phyloP scores from a whole-genome alignment of 257 asterid genomes.

The Gentiana macrophylla region DNA sequence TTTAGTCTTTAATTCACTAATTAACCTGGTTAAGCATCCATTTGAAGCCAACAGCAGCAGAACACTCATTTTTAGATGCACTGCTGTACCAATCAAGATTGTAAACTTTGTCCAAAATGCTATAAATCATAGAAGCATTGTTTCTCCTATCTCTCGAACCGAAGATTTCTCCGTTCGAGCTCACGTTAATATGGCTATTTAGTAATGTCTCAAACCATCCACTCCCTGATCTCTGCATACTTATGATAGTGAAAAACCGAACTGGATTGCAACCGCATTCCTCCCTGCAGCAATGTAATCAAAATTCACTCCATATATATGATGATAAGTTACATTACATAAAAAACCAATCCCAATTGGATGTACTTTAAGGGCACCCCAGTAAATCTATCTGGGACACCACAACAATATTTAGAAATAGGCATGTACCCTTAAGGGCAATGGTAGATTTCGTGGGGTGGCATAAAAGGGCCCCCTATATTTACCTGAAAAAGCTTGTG shows the following conservation, averaged over 20 bases:
- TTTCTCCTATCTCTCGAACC: constrained; percentile 39
- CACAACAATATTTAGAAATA: no score
- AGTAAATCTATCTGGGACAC: no score
- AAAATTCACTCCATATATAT: background rate
- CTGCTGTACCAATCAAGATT: constrained; percentile 59
- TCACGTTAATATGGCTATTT: constrained; percentile 60
- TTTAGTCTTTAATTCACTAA: background rate
- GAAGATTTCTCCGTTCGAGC: constrained; percentile 78
- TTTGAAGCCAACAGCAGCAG: constrained; percentile 82
- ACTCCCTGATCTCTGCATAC: constrained; percentile 91
- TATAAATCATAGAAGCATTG: constrained; percentile 33
- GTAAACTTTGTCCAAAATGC: constrained; percentile 43
- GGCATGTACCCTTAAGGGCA: no score
- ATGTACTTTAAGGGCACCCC: no score
- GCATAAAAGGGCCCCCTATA: background rate
- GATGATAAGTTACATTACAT: background rate
- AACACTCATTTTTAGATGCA: constrained; percentile 74
- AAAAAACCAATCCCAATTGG: no score
- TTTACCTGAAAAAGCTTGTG: constrained; percentile 51
- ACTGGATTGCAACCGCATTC: constrained; percentile 87
- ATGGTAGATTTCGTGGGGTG: no score
- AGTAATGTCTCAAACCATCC: constrained; percentile 90
- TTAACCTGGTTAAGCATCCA: constrained; percentile 94
- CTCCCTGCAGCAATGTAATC: constrained; percentile 29
- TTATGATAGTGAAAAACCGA: constrained; percentile 47